Percentiles rank a stretch among this genome's conserved stretches.
These are phyloP conservation scores for Calonectria pseudoturangicola DNA, from an alignment of 2,329 filamentous ascomycete genomes.

Conservation along the genomic window DNA sequence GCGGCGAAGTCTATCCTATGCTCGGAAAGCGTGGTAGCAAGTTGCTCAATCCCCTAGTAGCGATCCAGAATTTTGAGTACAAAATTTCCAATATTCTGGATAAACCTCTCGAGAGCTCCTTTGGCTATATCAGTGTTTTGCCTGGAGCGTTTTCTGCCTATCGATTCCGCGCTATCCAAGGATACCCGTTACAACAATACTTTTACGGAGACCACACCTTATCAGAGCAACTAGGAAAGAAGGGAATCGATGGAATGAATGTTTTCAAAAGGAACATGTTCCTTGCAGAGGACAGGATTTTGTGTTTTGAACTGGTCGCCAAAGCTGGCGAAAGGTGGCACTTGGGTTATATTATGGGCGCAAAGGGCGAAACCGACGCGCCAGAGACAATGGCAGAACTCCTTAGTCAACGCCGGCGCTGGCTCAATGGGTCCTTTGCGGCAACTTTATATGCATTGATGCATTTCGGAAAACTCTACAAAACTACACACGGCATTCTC, in stretches of 20 bases:
- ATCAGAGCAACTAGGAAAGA: conserved; percentile 25
- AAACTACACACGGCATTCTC: conserved; percentile 3
- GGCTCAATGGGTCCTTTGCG: conserved; percentile 34
- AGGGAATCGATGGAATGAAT: conserved; percentile 33
- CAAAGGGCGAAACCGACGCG: conserved; percentile 30
- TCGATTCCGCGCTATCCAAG: conserved; percentile 26
- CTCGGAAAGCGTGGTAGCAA: conserved; percentile 15
- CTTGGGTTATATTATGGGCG: conserved; percentile 22
- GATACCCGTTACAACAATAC: conserved; percentile 21
- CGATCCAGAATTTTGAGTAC: conserved; percentile 33
- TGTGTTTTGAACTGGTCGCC: conserved; percentile 27
- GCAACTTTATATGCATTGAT: conserved; percentile 15
- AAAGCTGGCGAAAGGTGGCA: conserved; percentile 26
- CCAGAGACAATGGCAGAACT: conserved; percentile 20
- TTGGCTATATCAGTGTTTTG: conserved; percentile 24
- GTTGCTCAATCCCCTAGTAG: conserved; percentile 25
- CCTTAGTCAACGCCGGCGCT: conserved; percentile 23
- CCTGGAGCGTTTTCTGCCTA: conserved; percentile 33
- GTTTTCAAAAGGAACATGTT: conserved; percentile 36
- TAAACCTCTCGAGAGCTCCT: conserved; percentile 20
- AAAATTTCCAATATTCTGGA: conserved; percentile 30
- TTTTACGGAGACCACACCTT: conserved; percentile 31
- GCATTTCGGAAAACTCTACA: conserved; percentile 18
- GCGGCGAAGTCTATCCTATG: conserved; percentile 29
- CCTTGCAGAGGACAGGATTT: conserved; percentile 25